Conservation (phyloP, 2,329 filamentous ascomycete genomes). For the Colletotrichum sp. region DNA sequence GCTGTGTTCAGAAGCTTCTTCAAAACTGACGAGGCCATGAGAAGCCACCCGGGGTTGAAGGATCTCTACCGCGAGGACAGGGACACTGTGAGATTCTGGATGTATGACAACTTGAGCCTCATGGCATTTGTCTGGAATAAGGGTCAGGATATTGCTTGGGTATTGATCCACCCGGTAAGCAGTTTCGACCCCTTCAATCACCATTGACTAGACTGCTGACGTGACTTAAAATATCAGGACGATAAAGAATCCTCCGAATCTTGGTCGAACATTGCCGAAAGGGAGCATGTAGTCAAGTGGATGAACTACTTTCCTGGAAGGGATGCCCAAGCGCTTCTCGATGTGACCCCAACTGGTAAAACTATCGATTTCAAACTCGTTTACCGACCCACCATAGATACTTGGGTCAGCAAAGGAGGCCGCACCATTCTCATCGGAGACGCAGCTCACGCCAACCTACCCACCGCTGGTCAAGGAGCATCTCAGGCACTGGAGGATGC, state of each 20-base stretch:
- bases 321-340: conserved; percentile 45
- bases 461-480: neutral
- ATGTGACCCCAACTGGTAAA: neutral
- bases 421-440: neutral
- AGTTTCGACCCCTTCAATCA: neutral
- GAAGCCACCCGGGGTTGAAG: neutral
- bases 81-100: neutral
- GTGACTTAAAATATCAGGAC: neutral
- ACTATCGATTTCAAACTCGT: neutral
- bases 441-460: neutral
- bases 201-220: neutral
- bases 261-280: neutral
- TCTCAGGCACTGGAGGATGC: neutral
- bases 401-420: neutral
- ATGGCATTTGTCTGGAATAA: neutral
- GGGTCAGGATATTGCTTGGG: neutral
- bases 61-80: neutral
- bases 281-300: conserved; percentile 54
- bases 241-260: neutral
- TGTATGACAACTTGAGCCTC: neutral
- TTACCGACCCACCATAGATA: neutral
- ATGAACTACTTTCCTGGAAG: conserved; percentile 60
- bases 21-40: neutral
- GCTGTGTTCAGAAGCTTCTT: neutral
- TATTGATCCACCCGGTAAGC: neutral